These are phyloP conservation scores for Leucocoprinus gongylophorus DNA, from an alignment of 1,284 basidiomycete genomes.

Conservation along the genomic window DNA sequence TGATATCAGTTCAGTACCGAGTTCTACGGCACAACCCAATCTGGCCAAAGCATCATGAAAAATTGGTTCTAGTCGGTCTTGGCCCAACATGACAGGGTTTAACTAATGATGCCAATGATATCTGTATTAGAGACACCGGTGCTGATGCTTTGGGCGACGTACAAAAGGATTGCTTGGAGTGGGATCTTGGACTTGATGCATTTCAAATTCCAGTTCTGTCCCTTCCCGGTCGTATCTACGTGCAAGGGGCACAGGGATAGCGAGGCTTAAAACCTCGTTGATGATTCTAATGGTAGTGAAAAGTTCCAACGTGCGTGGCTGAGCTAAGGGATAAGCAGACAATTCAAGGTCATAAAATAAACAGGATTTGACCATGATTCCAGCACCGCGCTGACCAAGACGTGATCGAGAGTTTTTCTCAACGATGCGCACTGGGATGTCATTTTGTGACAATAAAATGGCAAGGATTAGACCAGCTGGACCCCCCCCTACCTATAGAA, in stretches of 20 bases:
- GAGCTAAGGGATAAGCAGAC: background rate
- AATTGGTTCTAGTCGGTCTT: conserved; percentile 32
- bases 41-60: conserved; percentile 28
- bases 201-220: conserved; percentile 25
- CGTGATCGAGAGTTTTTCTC: conserved; percentile 31
- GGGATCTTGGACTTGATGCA: conserved; percentile 24
- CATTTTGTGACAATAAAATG: conserved; percentile 30
- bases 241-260: conserved; percentile 25
- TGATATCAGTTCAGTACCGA: conserved; percentile 31
- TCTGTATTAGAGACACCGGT: background rate
- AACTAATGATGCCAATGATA: conserved; percentile 13
- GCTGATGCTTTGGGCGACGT: conserved; percentile 9
- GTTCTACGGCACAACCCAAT: conserved; percentile 30
- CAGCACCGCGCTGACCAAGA: conserved; percentile 31
- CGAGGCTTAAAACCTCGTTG: conserved; percentile 23
- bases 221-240: conserved; percentile 27
- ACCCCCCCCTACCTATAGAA: conserved; percentile 30
- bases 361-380: conserved; percentile 27
- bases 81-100: conserved; percentile 31
- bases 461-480: conserved; percentile 36
- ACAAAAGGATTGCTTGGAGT: conserved; percentile 29
- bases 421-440: conserved; percentile 35
- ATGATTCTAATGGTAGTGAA: conserved; percentile 25
- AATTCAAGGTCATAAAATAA: background rate
- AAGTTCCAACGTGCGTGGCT: conserved; percentile 28